Conservation (phyloP, 1,284 basidiomycete genomes). For the Volvariella surrecta region DNA sequence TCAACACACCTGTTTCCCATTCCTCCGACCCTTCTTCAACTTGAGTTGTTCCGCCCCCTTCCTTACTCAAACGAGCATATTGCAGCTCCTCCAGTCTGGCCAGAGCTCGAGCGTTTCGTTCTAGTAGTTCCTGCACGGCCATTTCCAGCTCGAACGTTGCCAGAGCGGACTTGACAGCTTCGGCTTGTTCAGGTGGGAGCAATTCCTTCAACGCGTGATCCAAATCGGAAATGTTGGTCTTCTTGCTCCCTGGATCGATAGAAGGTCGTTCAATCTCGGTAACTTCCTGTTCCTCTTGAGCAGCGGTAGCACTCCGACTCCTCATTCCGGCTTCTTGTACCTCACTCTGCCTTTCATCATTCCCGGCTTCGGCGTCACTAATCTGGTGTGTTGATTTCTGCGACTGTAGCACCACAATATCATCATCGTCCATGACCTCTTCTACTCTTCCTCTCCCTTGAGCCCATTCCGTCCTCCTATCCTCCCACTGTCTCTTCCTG, state of each 20-base stretch:
- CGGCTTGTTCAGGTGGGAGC: conserved; percentile 44
- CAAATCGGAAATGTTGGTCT: conserved; percentile 12
- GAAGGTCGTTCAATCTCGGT: conserved; percentile 8
- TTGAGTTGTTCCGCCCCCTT: conserved; percentile 32
- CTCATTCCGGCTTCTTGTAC: not conserved
- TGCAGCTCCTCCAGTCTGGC: conserved; percentile 58
- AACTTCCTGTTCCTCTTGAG: conserved; percentile 9
- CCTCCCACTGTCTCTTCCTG: conserved; percentile 22
- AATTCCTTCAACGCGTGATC: conserved; percentile 39
- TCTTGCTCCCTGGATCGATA: conserved; percentile 4
- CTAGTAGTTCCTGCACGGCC: conserved; percentile 57
- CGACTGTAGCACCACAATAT: too few relatives aligned
- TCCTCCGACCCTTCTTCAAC: conserved; percentile 66
- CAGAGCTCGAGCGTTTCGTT: conserved; percentile 54
- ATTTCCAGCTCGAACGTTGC: conserved; percentile 54
- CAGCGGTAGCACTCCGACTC: conserved; percentile 7
- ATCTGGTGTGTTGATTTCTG: too few relatives aligned
- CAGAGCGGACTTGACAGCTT: conserved; percentile 46
- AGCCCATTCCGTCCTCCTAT: conserved; percentile 14
- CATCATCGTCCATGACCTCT: conserved; percentile 10
- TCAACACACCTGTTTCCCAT: conserved; percentile 60
- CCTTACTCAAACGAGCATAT: conserved; percentile 36
- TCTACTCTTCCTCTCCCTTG: conserved; percentile 17
- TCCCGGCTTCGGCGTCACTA: too few relatives aligned
- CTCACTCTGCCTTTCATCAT: conserved; percentile 10